Evolutionary conservation across 495 filamentous ascomycete species (phyloP), one percentile per base, ranked within the genome.

Genomic region (Tirmania nivea): DNA sequence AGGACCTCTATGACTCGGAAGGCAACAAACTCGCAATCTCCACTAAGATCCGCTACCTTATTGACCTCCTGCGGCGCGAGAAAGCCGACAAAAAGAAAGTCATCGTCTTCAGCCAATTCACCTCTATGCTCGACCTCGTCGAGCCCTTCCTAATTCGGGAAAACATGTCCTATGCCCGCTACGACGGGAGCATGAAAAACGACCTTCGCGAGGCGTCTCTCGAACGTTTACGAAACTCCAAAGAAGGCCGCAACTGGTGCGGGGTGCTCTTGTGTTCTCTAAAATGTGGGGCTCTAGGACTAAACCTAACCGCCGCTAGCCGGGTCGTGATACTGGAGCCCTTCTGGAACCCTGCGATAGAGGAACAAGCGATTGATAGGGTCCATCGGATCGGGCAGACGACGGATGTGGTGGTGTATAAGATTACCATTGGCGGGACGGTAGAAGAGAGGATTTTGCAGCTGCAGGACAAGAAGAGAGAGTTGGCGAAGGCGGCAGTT

Each of bases 41-140:
- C 2, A 86, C 90, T 55, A 97, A 97, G 69, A 92, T 95, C 62
- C 79, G 78, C 50, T 78, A 84, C 52, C 72, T 96, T 21, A 75
- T 95, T 66, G 68, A 73, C 57, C 80, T 96, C 57, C 80, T 97
- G 16, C 73, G 78, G 59, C 77, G 78, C 54, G 90, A 97, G 65
- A 75, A 79, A 0, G 65, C 74, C 0, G 67, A 74, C 35, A 66
- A 71, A 50, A 80, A 93, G 72, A 97, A 97, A 66, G 90, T 90
- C 66, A 97, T 97, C 65, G 86, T 97, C 56, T 97, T 97, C 68
- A 93, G 86, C 3, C 84, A 95, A 61, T 94, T 93, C 67, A 71
- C 69, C 17, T 86, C 84, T 2, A 93, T 92, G 83, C 75, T 94
- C 37, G 84, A 97, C 70, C 81, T 95, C 21, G 78, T 96, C 59